Base-by-base conservation (phyloP, 257 asterid species). In the Penstemon davidsonii region DNA sequence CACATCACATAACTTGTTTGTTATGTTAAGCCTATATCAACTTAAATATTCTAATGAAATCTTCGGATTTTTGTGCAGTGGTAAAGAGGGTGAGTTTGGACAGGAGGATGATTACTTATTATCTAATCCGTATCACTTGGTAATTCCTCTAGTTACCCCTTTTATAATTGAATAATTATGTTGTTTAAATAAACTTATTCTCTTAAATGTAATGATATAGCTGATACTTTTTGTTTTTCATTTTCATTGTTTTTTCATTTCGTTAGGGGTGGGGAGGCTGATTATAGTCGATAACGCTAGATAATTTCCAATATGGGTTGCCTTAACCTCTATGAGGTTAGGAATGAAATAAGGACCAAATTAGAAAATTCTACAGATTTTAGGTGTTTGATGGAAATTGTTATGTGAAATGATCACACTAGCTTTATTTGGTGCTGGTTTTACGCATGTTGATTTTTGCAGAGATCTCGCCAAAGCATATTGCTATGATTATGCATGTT, bases 71-170 rank as follows among this genome's bases (percentile, higher is more conserved):
- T 60, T 78, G 64, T 85, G 84, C 89, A 93, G 97, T 70, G 94
- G 91, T 77, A 94, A 90, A 83, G 97, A 88, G 78, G 85, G 86
- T 13, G 95, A 88, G 70, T 78, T 86, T 62, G 87, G 95, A 65
- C 89, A 77, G 77, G 96, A 88, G 81, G 96, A 88, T 70, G 97
- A 90, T 74, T 88, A 87, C 84, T 78, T 94, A 59, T 69, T 91
- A 58, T 87, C 96, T 64, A 94, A 89, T 75, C 97, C 99, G 4
- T 94, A 94, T 83, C 99, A 94, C 92, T 74, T 90, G 96, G 99
- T 94, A 87, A 83, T 54, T 60, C 59, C 66, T 67, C n/a, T 56
- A 12, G 38, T 68, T 49, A 40, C 56, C 38, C 55, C 41, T 55
- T 64, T 44, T 69, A 7, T 61, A 49, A 6, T 40, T 18, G 55